Evolutionary conservation across 352 stramenopile genomes (phyloP).

Genomic region (Globisporangium radiosum): DNA sequence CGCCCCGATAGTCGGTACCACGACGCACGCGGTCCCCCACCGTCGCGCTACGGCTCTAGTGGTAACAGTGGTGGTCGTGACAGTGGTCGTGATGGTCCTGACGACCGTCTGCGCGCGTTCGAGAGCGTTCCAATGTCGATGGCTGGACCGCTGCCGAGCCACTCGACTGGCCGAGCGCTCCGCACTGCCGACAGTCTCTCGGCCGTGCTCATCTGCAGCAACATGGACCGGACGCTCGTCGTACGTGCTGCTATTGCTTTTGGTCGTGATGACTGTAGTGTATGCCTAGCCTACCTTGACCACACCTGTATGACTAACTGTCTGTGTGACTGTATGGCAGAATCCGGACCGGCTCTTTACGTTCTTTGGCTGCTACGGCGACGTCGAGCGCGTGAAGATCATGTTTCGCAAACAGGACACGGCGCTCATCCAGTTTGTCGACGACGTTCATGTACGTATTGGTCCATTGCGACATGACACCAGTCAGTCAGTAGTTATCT

Average conservation of each 20-base stretch:
- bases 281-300: neutral
- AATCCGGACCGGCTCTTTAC: conserved; percentile 64
- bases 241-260: conserved; percentile 23
- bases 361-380: conserved; percentile 80
- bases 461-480: neutral
- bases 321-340: conserved; percentile 15
- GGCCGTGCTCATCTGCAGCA: conserved; percentile 79
- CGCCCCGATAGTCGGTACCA: conserved; percentile 8
- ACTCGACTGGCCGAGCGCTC: conserved; percentile 57
- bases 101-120: conserved; percentile 16
- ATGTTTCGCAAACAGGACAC: conserved; percentile 86
- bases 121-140: conserved; percentile 1
- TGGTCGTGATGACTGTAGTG: too few species aligned
- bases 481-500: neutral
- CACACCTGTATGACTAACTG: neutral
- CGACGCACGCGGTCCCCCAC: neutral
- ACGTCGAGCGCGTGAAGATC: conserved; percentile 80
- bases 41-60: neutral
- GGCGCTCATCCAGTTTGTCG: conserved; percentile 70
- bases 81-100: neutral
- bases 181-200: conserved; percentile 49
- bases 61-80: neutral
- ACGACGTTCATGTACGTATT: conserved; percentile 61
- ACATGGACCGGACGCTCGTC: conserved; percentile 60
- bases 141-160: conserved; percentile 28